phyloP scores from a whole-genome alignment of 495 filamentous ascomycete species.

The Cetradonia linearis region DNA sequence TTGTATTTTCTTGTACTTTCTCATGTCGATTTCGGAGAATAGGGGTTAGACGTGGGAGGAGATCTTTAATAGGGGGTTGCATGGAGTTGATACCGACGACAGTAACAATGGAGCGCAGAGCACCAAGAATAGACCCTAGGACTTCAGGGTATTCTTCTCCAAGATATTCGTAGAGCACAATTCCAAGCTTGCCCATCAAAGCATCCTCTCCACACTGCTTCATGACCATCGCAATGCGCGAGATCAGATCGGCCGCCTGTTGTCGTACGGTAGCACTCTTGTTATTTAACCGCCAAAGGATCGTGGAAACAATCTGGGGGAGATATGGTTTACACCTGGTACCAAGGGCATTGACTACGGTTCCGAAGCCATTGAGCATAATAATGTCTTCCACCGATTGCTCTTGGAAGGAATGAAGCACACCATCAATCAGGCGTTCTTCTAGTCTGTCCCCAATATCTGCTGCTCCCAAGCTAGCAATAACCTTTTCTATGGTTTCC shows the following conservation, averaged over 20 bases:
- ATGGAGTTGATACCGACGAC: conserved; percentile 97
- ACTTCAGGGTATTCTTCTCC: conserved; percentile 99
- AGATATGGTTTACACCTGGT: conserved; percentile 93
- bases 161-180: conserved; percentile 97
- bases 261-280: conserved; percentile 92
- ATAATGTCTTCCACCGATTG: conserved; percentile 94
- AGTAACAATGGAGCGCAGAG: conserved; percentile 90
- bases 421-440: conserved; percentile 87
- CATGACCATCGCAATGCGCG: conserved; percentile 96
- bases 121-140: conserved; percentile 90
- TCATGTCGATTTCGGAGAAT: conserved; percentile 98
- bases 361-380: conserved; percentile 97
- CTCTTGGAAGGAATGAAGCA: conserved; percentile 96
- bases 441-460: conserved; percentile 89
- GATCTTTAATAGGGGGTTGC: conserved; percentile 97
- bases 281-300: conserved; percentile 97
- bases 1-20: conserved; percentile 99
- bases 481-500: conserved; percentile 92
- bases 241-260: conserved; percentile 93
- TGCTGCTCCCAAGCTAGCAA: conserved; percentile 83
- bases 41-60: conserved; percentile 88
- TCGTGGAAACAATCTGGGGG: conserved; percentile 89
- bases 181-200: conserved; percentile 88
- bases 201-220: conserved; percentile 95
- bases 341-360: conserved; percentile 90